Conservation (phyloP, 371 early-diverging fungal genomes). For the Vairimorpha necatrix region DNA sequence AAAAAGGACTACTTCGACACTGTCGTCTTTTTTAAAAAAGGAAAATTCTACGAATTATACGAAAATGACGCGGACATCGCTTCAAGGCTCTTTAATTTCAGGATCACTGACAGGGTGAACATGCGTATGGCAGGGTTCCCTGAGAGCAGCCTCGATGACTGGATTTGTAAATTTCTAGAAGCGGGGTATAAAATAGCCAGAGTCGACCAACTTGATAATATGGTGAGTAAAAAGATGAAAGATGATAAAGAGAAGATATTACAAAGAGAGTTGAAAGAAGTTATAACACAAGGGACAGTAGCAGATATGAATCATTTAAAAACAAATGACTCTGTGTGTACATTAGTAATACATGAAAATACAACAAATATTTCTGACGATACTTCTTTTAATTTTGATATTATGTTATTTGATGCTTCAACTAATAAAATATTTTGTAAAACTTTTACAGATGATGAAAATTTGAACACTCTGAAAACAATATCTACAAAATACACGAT, state of each 20-base stretch:
- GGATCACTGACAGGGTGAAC: conserved; percentile 85
- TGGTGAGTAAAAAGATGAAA: conserved; percentile 84
- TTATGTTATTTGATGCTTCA: conserved; percentile 85
- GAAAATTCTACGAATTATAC: conserved; percentile 96
- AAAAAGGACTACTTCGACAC: conserved; percentile 88
- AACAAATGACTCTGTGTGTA: conserved; percentile 33
- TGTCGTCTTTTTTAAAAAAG: conserved; percentile 95
- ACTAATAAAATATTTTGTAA: conserved; percentile 78
- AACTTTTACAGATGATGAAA: conserved; percentile 74
- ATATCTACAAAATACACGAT: conserved; percentile 67
- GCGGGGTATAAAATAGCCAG: conserved; percentile 90
- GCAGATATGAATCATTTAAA: conserved; percentile 77
- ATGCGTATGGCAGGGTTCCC: conserved; percentile 99
- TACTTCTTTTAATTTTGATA: conserved; percentile 67
- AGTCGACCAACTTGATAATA: conserved; percentile 94
- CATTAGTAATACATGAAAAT: conserved; percentile 62
- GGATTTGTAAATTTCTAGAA: conserved; percentile 89
- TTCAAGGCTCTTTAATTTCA: conserved; percentile 87
- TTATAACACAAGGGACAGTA: conserved; percentile 86
- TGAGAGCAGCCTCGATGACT: conserved; percentile 81
- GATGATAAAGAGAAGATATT: conserved; percentile 82
- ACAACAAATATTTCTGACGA: conserved; percentile 42
- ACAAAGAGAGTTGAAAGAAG: conserved; percentile 79
- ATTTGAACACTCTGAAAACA: conserved; percentile 78
- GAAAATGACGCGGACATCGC: conserved; percentile 96